These are phyloP conservation scores for Myxozyma melibiosi DNA, from an alignment of 805 yeast genomes.

Conservation along the genomic window DNA sequence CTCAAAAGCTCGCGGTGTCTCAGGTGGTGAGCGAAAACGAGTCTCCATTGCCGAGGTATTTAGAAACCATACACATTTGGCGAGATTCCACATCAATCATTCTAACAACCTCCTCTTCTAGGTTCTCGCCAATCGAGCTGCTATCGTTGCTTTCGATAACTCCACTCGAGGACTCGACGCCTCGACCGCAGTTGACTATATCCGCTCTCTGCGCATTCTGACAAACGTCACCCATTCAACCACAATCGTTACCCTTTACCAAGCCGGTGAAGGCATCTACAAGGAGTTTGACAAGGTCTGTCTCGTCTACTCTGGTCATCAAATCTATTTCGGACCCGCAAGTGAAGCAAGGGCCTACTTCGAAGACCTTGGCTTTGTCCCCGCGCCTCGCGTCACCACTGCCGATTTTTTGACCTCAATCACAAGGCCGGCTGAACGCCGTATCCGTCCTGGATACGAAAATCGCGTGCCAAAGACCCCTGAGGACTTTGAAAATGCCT, in stretches of 20 bases:
- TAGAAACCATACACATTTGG: conserved; percentile 30
- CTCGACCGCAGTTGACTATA: conserved; percentile 68
- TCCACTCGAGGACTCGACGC: conserved; percentile 74
- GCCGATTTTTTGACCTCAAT: conserved; percentile 63
- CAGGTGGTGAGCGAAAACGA: conserved; percentile 75
- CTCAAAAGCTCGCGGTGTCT: conserved; percentile 62
- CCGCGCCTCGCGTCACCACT: conserved; percentile 59
- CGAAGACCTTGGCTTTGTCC: conserved; percentile 54
- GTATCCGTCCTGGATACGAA: conserved; percentile 48
- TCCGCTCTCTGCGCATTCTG: conserved; percentile 59
- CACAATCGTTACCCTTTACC: conserved; percentile 68
- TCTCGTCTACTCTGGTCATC: conserved; percentile 62
- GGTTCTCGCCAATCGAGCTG: conserved; percentile 44
- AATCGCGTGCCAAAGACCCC: conserved; percentile 54
- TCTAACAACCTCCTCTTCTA: not conserved
- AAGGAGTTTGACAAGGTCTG: conserved; percentile 63
- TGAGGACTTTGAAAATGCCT: conserved; percentile 49
- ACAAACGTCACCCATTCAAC: conserved; percentile 59
- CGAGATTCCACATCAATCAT: not conserved
- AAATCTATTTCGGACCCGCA: conserved; percentile 61
- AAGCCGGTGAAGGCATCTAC: conserved; percentile 67
- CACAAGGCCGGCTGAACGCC: conserved; percentile 55
- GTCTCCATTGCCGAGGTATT: conserved; percentile 64
- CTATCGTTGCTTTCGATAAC: conserved; percentile 66
- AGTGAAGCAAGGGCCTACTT: conserved; percentile 52